These are phyloP conservation scores for Persicaria maculosa DNA, from an alignment of 148 eudicot species.

Conservation along the genomic window DNA sequence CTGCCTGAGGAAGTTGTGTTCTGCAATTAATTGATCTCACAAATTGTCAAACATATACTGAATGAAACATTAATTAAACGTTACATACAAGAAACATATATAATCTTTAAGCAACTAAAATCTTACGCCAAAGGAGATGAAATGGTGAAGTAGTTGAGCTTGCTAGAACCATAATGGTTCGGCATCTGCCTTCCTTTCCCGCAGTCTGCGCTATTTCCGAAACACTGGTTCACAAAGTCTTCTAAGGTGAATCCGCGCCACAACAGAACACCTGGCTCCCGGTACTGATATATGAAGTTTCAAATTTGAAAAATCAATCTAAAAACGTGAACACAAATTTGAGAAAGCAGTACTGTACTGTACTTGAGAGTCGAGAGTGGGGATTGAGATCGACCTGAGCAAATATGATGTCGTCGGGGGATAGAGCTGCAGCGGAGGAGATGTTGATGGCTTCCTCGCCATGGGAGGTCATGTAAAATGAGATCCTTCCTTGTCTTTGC, in stretches of 20 bases:
- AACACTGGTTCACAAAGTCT: constrained; percentile 76
- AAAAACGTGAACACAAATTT: too few relatives aligned
- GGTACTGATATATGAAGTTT: too few relatives aligned
- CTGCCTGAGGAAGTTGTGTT: constrained; percentile 92
- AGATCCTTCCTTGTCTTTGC: constrained; percentile 92
- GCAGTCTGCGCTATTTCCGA: constrained; percentile 68
- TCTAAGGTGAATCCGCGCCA: constrained; percentile 92
- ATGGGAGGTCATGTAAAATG: constrained; percentile 62
- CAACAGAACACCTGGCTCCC: constrained; percentile 74
- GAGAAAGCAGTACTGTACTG: too few relatives aligned
- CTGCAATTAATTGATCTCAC: constrained; percentile 26
- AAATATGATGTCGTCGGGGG: constrained; percentile 51
- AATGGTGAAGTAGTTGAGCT: constrained; percentile 73
- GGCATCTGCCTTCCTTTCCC: constrained; percentile 99
- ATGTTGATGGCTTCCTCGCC: constrained; percentile 91
- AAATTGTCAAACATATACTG: neutral
- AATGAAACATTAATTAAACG: neutral
- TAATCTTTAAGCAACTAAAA: neutral
- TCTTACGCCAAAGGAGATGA: constrained; percentile 89
- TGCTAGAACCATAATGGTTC: constrained; percentile 77
- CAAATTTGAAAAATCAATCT: too few relatives aligned
- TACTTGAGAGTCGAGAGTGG: too few relatives aligned
- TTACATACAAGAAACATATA: too few relatives aligned
- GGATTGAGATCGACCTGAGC: constrained; percentile 57
- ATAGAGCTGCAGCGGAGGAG: constrained; percentile 86